These are phyloP conservation scores for Tricholoma furcatifolium DNA, from an alignment of 768 basidiomycete species.

Conservation along the genomic window DNA sequence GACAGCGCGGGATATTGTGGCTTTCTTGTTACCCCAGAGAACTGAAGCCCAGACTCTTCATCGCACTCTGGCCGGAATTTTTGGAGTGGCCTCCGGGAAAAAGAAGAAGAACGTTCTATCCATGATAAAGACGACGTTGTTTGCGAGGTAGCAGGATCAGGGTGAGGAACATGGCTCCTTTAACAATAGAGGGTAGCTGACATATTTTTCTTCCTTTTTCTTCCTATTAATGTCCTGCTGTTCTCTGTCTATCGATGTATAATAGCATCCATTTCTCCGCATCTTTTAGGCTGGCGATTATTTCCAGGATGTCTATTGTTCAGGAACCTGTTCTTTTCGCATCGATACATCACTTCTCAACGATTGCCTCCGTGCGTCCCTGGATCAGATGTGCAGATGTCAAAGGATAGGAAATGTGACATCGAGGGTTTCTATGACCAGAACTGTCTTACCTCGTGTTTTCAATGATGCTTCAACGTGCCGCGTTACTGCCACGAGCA, in stretches of 20 bases:
- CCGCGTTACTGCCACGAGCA: background rate
- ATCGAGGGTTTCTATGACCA: background rate
- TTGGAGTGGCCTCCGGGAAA: too few relatives aligned
- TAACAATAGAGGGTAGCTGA: too few relatives aligned
- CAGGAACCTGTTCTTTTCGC: too few relatives aligned
- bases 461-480: background rate
- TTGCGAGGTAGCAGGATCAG: too few relatives aligned
- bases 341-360: too few relatives aligned
- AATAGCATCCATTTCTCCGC: background rate
- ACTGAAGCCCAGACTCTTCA: background rate
- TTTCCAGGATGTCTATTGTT: too few relatives aligned
- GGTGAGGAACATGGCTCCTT: too few relatives aligned
- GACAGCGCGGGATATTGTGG: background rate
- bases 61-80: background rate
- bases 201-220: background rate
- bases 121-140: too few relatives aligned
- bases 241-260: background rate
- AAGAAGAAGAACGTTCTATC: too few relatives aligned
- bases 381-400: background rate
- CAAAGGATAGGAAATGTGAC: background rate
- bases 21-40: background rate
- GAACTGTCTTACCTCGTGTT: background rate
- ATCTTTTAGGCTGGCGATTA: too few relatives aligned
- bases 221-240: background rate
- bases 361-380: too few relatives aligned